Evolutionary conservation across 2,329 filamentous ascomycete species (phyloP).

Genomic region (Fusarium anthophilum): DNA sequence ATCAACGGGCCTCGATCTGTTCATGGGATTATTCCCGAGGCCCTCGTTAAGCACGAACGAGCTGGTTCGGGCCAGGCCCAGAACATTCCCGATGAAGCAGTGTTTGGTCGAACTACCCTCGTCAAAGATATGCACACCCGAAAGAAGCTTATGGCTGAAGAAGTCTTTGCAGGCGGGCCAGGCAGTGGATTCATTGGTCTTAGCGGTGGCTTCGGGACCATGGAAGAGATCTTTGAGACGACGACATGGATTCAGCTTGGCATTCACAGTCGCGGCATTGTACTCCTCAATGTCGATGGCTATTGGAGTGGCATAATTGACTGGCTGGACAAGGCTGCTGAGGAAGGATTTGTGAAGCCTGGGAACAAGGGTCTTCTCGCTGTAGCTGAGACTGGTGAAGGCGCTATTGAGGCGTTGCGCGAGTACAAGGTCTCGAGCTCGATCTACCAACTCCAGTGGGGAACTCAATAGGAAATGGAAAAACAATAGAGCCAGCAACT

Average conservation of each 20-base stretch:
- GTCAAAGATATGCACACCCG: slow-evolving; percentile 96
- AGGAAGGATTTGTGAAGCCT: slow-evolving; percentile 78
- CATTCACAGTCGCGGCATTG: slow-evolving; percentile 83
- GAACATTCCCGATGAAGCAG: slow-evolving; percentile 67
- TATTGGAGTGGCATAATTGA: slow-evolving; percentile 89
- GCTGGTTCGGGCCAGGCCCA: slow-evolving; percentile 63
- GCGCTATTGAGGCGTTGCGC: slow-evolving; percentile 74
- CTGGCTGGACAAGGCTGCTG: slow-evolving; percentile 81
- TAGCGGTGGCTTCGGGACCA: slow-evolving; percentile 89
- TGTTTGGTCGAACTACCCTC: slow-evolving; percentile 86
- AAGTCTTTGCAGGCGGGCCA: slow-evolving; percentile 85
- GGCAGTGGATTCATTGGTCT: slow-evolving; percentile 92
- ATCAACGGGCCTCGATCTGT: slow-evolving; percentile 83
- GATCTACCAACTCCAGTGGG: slow-evolving; percentile 86
- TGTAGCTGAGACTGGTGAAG: slow-evolving; percentile 75
- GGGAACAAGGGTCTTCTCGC: slow-evolving; percentile 80
- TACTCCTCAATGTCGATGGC: slow-evolving; percentile 85
- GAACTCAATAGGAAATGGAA: slow-evolving; percentile 58
- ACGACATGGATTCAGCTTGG: slow-evolving; percentile 96
- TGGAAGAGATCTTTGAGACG: slow-evolving; percentile 94
- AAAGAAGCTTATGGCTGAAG: slow-evolving; percentile 91
- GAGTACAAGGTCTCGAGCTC: slow-evolving; percentile 80
- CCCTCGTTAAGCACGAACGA: slow-evolving; percentile 82
- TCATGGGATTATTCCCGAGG: slow-evolving; percentile 92
- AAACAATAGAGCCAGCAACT: too few relatives aligned